phyloP scores from a whole-genome alignment of 805 yeast genomes.

The Candida cerambycidarum region DNA sequence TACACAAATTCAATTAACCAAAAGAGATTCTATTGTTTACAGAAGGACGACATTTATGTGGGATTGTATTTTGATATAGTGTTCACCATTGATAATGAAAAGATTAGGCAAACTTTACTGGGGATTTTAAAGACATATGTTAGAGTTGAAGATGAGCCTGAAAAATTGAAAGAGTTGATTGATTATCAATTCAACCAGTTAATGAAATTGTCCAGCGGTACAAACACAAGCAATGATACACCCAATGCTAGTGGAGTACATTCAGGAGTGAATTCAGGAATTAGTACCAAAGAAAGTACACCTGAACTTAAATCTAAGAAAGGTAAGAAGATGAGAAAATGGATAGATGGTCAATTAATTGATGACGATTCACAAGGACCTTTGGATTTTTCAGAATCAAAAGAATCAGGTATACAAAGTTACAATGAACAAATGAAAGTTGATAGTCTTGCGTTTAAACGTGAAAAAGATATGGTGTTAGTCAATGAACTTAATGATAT shows the following conservation, averaged over 20 bases:
- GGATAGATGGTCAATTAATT: conserved; percentile 41
- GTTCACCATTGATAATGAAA: conserved; percentile 39
- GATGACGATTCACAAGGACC: conserved; percentile 21
- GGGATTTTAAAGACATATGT: conserved; percentile 34
- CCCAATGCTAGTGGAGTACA: neutral
- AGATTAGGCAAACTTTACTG: conserved; percentile 29
- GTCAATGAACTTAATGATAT: conserved; percentile 42
- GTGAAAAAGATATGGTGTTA: conserved; percentile 39
- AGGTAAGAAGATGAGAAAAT: conserved; percentile 41
- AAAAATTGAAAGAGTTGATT: conserved; percentile 32
- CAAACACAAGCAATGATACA: neutral
- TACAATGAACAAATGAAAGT: conserved; percentile 17
- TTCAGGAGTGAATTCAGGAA: neutral
- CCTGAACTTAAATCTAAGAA: neutral
- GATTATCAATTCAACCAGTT: conserved; percentile 40
- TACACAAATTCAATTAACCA: conserved; percentile 30
- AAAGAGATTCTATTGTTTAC: conserved; percentile 35
- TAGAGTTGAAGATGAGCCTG: conserved; percentile 25
- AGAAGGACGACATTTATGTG: conserved; percentile 26
- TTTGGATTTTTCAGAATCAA: conserved; percentile 34
- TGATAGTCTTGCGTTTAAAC: conserved; percentile 35
- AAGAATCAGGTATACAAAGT: conserved; percentile 13
- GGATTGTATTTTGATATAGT: conserved; percentile 41
- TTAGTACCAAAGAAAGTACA: neutral
- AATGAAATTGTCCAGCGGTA: conserved; percentile 26